These are phyloP conservation scores for Lipomyces mesembrius DNA, from an alignment of 805 yeast species.

Conservation along the genomic window DNA sequence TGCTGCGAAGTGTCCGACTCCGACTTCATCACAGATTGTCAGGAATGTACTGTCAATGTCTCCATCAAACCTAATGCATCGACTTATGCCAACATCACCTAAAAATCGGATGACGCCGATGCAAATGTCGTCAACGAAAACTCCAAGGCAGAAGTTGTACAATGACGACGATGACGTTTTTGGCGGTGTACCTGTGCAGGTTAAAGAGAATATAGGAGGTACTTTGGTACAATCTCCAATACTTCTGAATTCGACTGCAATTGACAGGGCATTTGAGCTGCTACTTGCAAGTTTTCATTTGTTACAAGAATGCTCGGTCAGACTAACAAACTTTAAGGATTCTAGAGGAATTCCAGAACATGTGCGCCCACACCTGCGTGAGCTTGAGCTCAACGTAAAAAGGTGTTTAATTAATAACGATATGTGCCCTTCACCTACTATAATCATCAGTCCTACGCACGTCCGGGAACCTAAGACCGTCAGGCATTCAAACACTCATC, in stretches of 20 bases:
- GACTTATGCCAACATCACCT: background rate
- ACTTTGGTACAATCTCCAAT: background rate
- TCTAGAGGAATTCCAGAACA: conserved; percentile 10
- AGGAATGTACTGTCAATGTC: background rate
- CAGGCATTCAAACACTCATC: background rate
- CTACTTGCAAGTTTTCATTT: conserved; percentile 9
- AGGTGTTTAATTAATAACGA: conserved; percentile 3
- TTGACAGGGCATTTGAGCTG: conserved; percentile 16
- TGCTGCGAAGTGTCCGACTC: background rate
- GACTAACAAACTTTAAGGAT: conserved; percentile 5
- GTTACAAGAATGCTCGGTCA: background rate
- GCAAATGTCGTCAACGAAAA: background rate
- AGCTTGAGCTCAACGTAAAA: conserved; percentile 14
- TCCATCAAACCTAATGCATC: background rate
- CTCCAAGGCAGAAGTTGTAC: background rate
- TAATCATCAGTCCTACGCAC: conserved; percentile 1
- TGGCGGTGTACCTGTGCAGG: background rate
- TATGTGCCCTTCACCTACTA: conserved; percentile 1
- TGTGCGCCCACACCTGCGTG: conserved; percentile 19
- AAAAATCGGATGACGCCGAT: background rate
- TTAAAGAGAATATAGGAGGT: background rate
- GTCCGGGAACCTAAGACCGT: background rate
- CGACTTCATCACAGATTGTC: background rate
- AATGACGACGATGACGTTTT: conserved; percentile 21
- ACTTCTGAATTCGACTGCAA: background rate